Evolutionary conservation across 805 yeast genomes (phyloP), one percentile per base, ranked within the genome.

Genomic region (Wilhelminamyces savonicus): DNA sequence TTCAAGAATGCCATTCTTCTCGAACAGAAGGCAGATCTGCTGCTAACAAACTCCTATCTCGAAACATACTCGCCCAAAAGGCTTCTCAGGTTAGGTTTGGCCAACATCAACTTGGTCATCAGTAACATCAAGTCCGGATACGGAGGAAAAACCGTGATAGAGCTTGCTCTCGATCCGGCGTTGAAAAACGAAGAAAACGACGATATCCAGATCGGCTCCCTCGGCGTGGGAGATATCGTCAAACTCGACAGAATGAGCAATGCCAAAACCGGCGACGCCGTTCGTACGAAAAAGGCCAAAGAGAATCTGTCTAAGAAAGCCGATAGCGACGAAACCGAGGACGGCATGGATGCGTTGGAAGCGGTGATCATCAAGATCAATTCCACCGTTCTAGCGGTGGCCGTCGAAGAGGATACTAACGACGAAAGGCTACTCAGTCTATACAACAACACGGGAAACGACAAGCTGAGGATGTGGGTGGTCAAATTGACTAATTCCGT

Each of bases 191-290:
- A 44, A 38, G 30, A 44, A 50, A 43, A 51, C 10, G 43, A 37
- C 16, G 55, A 43, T 8, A 48, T 73, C 5, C 65, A 59, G 10
- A 40, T 56, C 12, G 81, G 83, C 1, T 74, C 73, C 15, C 52
- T 85, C 16, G 68, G 76, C 39, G 69, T 71, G 4, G 95, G 95
- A 10, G 96, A 86, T 54, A 77, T 84, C 24, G 88, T 86, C 3
- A 70, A 66, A 40, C 36, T 84, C 9, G 76, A 78, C 14, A 60
- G 56, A 31, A 63, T 69, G 61, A 59, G 65, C 0, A 39, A 51
- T 1, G 13, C 46, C 22, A 36, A 30, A 11, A 32, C 37, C 4
- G n/a, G n/a, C n/a, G 38, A 54, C 4, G 36, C 31, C 3, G 34
- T 29, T n/a, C 47, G 43, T 30, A 48, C 46, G 29, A 32, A 54